Base-by-base conservation (phyloP, 2,329 filamentous ascomycete genomes). In the Apiospora rasikravindrae region DNA sequence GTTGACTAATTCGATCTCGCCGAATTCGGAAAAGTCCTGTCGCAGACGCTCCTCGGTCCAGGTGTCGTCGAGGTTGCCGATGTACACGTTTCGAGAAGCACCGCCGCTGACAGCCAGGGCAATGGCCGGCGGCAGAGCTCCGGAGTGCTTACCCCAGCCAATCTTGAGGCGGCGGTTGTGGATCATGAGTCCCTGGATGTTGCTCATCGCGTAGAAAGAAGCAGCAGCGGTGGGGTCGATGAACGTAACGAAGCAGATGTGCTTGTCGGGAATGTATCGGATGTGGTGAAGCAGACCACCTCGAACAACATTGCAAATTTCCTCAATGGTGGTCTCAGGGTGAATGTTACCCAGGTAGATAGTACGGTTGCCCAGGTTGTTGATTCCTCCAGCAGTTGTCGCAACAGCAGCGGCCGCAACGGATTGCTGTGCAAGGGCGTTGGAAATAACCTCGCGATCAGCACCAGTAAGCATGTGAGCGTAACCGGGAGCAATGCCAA, bases 211-310 rank as follows among this genome's bases (percentile, higher is more conserved):
- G 79, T 98, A 99, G 86, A 99, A 99, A 0, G 96, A 98, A 53
- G 96, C 96, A 33, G 96, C 96, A 4, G 96, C 97, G 33, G 96
- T 99, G 11, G 96, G 96, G 80, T 99, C 96, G 82, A 99, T 98
- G 84, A 99, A 99, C 1, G 96, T 99, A 72, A 99, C 96, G 81
- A 99, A 99, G 88, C 96, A 99, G 77, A 99, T 99, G 85, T 99
- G 96, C 90, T 99, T 99, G 86, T 99, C 96, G 8, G 96, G 96
- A 78, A 99, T 99, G 84, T 98, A 99, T 77, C 96, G 94, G 82
- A 99, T 97, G 83, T 99, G 96, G 83, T 99, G 96, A 78, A 99
- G 88, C 76, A 99, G 89, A 78, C 96, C 96, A 73, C 96, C 96
- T 75, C 96, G 91, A 70, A 99, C 96, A 72, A 99, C 96, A 80